These are phyloP conservation scores for Paraleonurus japonicus DNA, from an alignment of 257 asterid species.

Conservation along the genomic window DNA sequence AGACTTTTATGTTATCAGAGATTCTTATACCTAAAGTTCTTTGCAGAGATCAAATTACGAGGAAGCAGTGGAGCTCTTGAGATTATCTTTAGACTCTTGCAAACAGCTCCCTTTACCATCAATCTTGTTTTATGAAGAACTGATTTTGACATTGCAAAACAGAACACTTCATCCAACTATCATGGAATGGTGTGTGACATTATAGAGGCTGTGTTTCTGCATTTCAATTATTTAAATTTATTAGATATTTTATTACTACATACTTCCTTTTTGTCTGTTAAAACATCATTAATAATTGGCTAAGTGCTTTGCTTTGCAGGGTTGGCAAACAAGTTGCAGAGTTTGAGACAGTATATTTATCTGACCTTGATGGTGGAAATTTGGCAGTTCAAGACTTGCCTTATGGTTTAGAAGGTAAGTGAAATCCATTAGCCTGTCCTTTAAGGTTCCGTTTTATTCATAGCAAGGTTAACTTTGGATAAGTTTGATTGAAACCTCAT, in stretches of 20 bases:
- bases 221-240: conserved; percentile 4
- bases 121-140: conserved; percentile 75
- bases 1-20: not conserved
- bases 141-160: conserved; percentile 53
- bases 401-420: conserved; percentile 65
- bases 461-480: not conserved
- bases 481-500: not conserved
- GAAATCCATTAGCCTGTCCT: conserved; percentile 6
- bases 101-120: conserved; percentile 64
- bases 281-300: not conserved
- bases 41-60: conserved; percentile 63
- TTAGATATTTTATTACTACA: not conserved
- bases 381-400: conserved; percentile 44
- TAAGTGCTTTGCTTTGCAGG: conserved; percentile 37
- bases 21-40: conserved; percentile 23
- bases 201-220: conserved; percentile 3
- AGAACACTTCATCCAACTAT: conserved; percentile 68
- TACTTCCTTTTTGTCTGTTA: conserved; percentile 1
- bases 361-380: conserved; percentile 60
- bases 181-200: conserved; percentile 61
- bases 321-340: conserved; percentile 73
- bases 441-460: not conserved
- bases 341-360: conserved; percentile 64
- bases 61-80: conserved; percentile 86
- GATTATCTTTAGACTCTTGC: conserved; percentile 70